Base-by-base conservation (phyloP, 345 rosid species). In the Linum usitatissimum region DNA sequence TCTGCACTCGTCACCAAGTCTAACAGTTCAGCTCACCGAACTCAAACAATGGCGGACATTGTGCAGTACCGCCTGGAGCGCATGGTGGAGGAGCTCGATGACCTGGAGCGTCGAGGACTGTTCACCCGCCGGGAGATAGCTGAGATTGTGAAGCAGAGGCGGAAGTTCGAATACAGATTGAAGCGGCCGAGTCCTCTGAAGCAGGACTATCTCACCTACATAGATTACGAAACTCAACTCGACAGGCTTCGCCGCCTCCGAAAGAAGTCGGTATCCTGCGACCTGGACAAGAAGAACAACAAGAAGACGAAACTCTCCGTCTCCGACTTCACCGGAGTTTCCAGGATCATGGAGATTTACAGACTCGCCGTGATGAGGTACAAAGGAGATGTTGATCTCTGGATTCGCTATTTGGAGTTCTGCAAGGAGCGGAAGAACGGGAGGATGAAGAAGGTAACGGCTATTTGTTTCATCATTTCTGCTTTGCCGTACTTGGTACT, bases 51-150 rank as follows among this genome's bases (percentile, higher is more conserved):
- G 97, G 96, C 97, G 60, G 96, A 93, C 81, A 82, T 83, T 9
- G 96, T 87, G n/a, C 96, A 93, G 64, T 93, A 69, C 85, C 90
- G 94, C 63, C 84, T 86, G 23, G 99, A 93, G 85, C 96, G 97
- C 75, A 93, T 90, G 99, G 86, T 84, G 53, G 77, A 76, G 61
- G 97, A 93, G 84, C 87, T 93, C 61, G 96, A 89, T n/a, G 97
- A 90, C 76, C 73, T 92, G 19, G 93, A 89, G 67, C 75, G 78
- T 49, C 81, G 85, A 38, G 84, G 84, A 20, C 70, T 88, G 62
- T 87, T 90, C 77, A 80, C 90, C 6, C 81, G 85, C 54, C 75
- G 66, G 0, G 99, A 90, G 77, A 84, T 90, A 49, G 74, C 82
- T 1, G 97, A 87, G 77, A 90, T 93, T 18, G 94, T 87, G 2